These are phyloP conservation scores for Diaporthe velutina DNA, from an alignment of 2,329 filamentous ascomycete genomes.

Conservation along the genomic window DNA sequence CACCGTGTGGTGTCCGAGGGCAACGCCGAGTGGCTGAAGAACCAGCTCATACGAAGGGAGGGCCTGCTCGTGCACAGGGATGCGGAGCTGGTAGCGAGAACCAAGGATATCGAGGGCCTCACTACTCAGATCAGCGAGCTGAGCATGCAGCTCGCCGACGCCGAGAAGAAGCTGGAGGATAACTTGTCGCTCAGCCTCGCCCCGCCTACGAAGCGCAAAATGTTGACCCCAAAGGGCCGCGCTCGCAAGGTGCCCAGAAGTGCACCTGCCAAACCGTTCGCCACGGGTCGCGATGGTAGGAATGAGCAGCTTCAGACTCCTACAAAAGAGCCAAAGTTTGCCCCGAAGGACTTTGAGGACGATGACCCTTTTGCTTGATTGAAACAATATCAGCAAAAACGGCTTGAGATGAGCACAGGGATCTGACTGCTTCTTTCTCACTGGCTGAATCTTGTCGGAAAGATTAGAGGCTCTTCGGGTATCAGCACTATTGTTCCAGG, in stretches of 20 bases:
- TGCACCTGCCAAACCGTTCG: background rate
- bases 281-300: background rate
- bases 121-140: constrained; percentile 1
- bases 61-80: background rate
- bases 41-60: constrained; percentile 14
- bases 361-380: constrained; percentile 1
- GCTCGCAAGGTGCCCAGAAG: background rate
- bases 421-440: background rate
- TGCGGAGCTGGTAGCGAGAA: background rate
- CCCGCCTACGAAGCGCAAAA: constrained; percentile 15
- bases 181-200: background rate
- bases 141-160: background rate
- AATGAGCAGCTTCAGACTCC: background rate
- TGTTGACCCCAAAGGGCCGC: background rate
- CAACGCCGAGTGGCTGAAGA: constrained; percentile 26
- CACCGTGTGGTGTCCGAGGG: constrained; percentile 5
- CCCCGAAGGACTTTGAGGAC: background rate
- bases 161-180: constrained; percentile 15
- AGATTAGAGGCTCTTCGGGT: background rate
- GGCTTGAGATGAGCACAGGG: background rate
- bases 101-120: background rate
- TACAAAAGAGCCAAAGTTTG: background rate
- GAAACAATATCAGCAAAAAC: background rate
- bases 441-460: background rate
- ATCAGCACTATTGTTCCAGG: too few relatives aligned